These are phyloP conservation scores for Protea cynaroides DNA, from an alignment of 164 flowering plant genomes.

Conservation along the genomic window DNA sequence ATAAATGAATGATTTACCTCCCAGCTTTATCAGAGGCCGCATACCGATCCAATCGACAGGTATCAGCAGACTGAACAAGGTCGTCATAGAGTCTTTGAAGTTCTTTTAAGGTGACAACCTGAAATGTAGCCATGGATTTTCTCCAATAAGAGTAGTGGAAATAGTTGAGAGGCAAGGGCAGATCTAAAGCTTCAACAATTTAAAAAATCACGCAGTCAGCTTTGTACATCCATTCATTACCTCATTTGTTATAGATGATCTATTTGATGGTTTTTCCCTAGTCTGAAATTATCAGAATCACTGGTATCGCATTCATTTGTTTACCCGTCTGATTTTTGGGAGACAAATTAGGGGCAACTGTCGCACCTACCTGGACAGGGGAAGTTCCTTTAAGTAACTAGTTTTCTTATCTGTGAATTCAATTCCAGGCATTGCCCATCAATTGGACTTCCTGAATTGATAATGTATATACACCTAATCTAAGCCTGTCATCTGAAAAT, in stretches of 20 bases:
- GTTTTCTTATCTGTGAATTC: too few species aligned
- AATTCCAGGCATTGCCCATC: neutral
- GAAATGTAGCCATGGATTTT: conserved; percentile 21
- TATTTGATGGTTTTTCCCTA: too few species aligned
- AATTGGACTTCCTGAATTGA: neutral
- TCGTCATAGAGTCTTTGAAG: conserved; percentile 92
- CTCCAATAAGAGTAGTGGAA: neutral
- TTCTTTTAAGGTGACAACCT: conserved; percentile 70
- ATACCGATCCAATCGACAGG: conserved; percentile 73
- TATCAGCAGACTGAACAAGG: conserved; percentile 71
- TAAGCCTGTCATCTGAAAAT: neutral
- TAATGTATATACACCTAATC: neutral
- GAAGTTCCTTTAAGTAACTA: too few species aligned
- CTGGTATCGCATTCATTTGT: too few species aligned
- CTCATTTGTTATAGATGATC: neutral
- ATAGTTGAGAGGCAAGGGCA: neutral
- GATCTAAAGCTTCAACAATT: neutral
- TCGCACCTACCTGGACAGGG: too few species aligned
- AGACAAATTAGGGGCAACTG: too few species aligned
- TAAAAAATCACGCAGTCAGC: neutral
- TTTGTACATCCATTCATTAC: neutral
- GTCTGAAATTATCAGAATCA: too few species aligned
- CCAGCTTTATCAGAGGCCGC: conserved; percentile 54
- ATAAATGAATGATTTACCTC: conserved; percentile 37
- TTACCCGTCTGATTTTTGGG: too few species aligned